These are phyloP conservation scores for Zygotorulaspora sp. DNA, from an alignment of 805 yeast species.

Conservation along the genomic window DNA sequence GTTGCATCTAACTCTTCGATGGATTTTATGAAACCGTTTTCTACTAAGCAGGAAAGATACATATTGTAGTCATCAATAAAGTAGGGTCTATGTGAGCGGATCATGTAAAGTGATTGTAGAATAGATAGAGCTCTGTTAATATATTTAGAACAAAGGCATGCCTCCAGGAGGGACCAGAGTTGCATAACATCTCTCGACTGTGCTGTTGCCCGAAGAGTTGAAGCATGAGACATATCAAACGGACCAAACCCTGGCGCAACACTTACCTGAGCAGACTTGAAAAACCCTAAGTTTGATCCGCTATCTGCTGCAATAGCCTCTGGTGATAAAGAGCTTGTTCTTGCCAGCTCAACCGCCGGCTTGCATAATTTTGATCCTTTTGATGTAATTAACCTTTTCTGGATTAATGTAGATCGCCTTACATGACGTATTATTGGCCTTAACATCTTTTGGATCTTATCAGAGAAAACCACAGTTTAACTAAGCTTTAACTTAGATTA, in stretches of 20 bases:
- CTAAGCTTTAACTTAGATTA: too few species aligned
- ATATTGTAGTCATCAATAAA: constrained; percentile 66
- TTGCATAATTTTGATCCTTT: constrained; percentile 16
- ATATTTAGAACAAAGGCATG: constrained; percentile 63
- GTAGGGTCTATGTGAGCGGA: constrained; percentile 41
- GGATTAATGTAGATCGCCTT: constrained; percentile 12
- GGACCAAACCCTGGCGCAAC: constrained; percentile 27
- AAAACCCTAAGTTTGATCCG: constrained; percentile 9
- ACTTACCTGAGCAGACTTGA: constrained; percentile 14
- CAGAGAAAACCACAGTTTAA: not conserved
- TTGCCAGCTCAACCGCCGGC: constrained; percentile 9
- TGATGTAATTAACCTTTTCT: constrained; percentile 16
- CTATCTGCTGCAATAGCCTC: constrained; percentile 2
- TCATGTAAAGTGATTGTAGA: constrained; percentile 54
- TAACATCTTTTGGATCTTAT: constrained; percentile 10
- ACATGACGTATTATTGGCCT: constrained; percentile 13
- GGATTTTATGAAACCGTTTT: constrained; percentile 22
- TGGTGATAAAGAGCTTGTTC: constrained; percentile 4
- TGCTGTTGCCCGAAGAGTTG: constrained; percentile 14
- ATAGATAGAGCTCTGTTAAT: constrained; percentile 67
- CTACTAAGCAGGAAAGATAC: constrained; percentile 40
- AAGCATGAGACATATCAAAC: constrained; percentile 26
- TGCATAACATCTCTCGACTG: constrained; percentile 54
- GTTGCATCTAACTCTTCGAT: constrained; percentile 40
- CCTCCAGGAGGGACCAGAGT: constrained; percentile 74